Base-by-base conservation (phyloP, 495 filamentous ascomycete genomes). In the Penicillium pancosmium region DNA sequence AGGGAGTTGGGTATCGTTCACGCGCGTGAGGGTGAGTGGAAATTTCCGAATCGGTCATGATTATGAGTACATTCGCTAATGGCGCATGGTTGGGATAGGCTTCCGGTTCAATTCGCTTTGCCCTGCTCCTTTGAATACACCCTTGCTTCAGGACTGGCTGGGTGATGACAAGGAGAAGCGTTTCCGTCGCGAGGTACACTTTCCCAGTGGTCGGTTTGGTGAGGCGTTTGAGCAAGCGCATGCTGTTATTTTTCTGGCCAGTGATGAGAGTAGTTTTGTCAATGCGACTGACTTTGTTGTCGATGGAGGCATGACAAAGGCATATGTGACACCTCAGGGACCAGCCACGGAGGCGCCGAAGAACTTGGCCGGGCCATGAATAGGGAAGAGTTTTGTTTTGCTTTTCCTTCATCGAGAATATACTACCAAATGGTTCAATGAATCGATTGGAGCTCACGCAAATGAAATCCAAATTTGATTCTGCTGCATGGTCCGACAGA, bases 161-260 rank as follows among this genome's bases (percentile, higher is more conserved):
- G 95, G 95, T 34, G 89, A 93, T 62, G 94, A 98, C 74, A 67
- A 84, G 56, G 84, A 82, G 35, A 98, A 97, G 83, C 86, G 94
- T 21, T 73, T 82, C 65, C 80, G 94, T 35, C 88, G 94, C 52
- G 92, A 97, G 80, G 84, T 98, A 41, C 94, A 98, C 65, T 97
- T 98, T 80, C 94, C 94, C 3, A 85, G 83, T 3, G 94, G 94
- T n/a, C 83, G 94, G 13, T 98, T 98, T 66, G 94, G 94, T 19
- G 94, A 98, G 77, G 88, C 95, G 7, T 84, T 98, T 60, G 94
- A 98, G 76, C 92, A 95, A 77, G 94, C 94, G 3, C 88, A 96
- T 46, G 95, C 93, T 9, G 94, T 97, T 1, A 63, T 98, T 16
- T 98, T 97, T 74, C 77, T 98, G 51, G 94, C 94, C 3, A 94